Base-by-base conservation (phyloP, 768 basidiomycete genomes). In the Podaxis sp. region DNA sequence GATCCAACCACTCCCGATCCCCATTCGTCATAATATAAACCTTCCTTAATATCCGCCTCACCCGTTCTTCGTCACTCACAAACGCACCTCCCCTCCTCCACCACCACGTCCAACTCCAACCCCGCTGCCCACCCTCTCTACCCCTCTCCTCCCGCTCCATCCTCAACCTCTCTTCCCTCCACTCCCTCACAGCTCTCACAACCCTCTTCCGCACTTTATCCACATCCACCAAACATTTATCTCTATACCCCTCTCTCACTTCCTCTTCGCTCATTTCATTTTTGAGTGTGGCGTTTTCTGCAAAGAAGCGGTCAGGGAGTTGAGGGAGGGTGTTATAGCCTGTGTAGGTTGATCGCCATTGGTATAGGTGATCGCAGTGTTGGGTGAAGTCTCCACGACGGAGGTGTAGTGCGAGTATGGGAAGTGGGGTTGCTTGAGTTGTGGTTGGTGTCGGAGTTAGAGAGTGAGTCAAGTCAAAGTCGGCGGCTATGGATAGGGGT, bases 21-120 rank as follows among this genome's bases (percentile, higher is more conserved):
- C 80, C 89, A 62, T 91, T 90, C 46, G 87, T 87, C 83, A 89
- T 81, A 55, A 90, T 72, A 64, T 87, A 90, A 30, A 90, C 70
- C 52, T 76, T 75, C 64, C 76, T 79, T 48, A 88, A 55, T 20
- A 62, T 64, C 26, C 63, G 10, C 20, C 58, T 69, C 36, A 53
- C 65, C 33, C 60, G 17, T 2, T 17, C 54, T 28, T 49, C 36
- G 28, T 41, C 53, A 4, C 38, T 40, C 2, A 6, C 28, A 30
- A 30, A 6, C 28, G 3, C 33, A 33, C 8, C 33, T 33, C 33
- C 8, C 33, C 33, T 10, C 33, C 33, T 52, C 17, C 28, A 50
- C 58, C 49, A 38, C 51, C 26, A 12, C 68, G 28, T 7, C 53
- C n/a, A 58, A 12, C 17, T 28, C 64, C 40, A 52, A 20, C n/a